Conservation (phyloP, 352 stramenopile species). For the Globisporangium radiosum region DNA sequence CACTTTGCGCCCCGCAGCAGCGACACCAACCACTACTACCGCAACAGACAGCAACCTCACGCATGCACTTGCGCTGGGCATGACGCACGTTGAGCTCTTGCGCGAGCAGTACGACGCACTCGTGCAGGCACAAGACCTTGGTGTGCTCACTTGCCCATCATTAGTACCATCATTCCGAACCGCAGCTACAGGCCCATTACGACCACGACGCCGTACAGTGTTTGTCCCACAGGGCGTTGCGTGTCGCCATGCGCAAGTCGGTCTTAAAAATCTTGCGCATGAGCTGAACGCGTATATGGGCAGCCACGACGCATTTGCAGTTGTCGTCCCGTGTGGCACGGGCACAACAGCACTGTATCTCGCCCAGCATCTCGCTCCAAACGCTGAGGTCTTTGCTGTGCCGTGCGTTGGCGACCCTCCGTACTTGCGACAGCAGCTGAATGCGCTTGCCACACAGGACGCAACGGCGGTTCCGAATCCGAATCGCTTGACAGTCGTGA, state of each 20-base stretch:
- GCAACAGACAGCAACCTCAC: slow-evolving; percentile 31
- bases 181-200: no score
- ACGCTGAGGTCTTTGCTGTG: slow-evolving; percentile 37
- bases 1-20: slow-evolving; percentile 3
- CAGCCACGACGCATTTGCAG: slow-evolving; percentile 26
- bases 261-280: slow-evolving; percentile 43
- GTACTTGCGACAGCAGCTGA: slow-evolving; percentile 58
- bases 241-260: slow-evolving; percentile 48
- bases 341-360: slow-evolving; percentile 79
- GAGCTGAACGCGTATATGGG: slow-evolving; percentile 69
- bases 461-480: not conserved
- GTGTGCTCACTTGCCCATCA: slow-evolving; percentile 1
- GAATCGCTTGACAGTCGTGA: slow-evolving; percentile 32
- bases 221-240: slow-evolving; percentile 70
- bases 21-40: not conserved
- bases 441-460: slow-evolving; percentile 28
- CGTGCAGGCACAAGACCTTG: slow-evolving; percentile 34
- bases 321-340: slow-evolving; percentile 71
- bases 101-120: slow-evolving; percentile 38
- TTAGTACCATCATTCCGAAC: no score
- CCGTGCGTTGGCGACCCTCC: slow-evolving; percentile 61
- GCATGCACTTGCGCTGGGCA: slow-evolving; percentile 39
- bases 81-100: slow-evolving; percentile 54
- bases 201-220: slow-evolving; percentile 9
- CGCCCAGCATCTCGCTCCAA: slow-evolving; percentile 48